These are phyloP conservation scores for Pholiota adiposa DNA, from an alignment of 1,284 basidiomycete species.

Conservation along the genomic window DNA sequence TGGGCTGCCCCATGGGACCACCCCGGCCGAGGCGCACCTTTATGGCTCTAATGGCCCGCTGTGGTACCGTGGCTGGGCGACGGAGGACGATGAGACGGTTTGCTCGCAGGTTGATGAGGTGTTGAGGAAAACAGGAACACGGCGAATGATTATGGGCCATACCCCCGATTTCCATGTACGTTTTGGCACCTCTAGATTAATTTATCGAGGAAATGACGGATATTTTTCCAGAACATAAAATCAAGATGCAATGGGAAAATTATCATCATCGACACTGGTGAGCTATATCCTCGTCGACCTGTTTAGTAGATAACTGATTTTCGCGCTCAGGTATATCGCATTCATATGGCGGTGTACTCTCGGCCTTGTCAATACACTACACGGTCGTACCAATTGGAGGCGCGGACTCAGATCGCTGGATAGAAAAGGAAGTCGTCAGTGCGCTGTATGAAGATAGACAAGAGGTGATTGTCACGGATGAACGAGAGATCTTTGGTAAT, in stretches of 20 bases:
- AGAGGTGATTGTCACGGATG: slow-evolving; percentile 56
- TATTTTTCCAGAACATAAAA: slow-evolving; percentile 63
- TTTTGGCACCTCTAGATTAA: slow-evolving; percentile 7
- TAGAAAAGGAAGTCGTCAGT: slow-evolving; percentile 78
- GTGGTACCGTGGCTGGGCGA: slow-evolving; percentile 92
- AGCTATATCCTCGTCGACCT: slow-evolving; percentile 3
- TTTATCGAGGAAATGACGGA: too few species aligned
- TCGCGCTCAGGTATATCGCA: slow-evolving; percentile 76
- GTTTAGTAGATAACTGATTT: background rate
- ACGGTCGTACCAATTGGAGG: slow-evolving; percentile 60
- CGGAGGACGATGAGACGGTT: slow-evolving; percentile 67
- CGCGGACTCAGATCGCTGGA: slow-evolving; percentile 50
- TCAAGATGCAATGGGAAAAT: slow-evolving; percentile 85
- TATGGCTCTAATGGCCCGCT: slow-evolving; percentile 81
- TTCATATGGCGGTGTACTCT: slow-evolving; percentile 90
- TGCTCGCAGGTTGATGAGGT: slow-evolving; percentile 77
- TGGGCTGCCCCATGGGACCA: slow-evolving; percentile 71
- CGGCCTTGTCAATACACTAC: slow-evolving; percentile 86
- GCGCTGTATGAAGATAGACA: slow-evolving; percentile 72
- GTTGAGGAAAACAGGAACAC: slow-evolving; percentile 72
- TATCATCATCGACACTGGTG: slow-evolving; percentile 89
- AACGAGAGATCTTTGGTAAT: slow-evolving; percentile 53
- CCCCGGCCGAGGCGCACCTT: slow-evolving; percentile 67
- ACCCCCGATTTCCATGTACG: slow-evolving; percentile 84
- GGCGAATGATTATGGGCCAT: slow-evolving; percentile 93